Evolutionary conservation across 139 green algal genomes (phyloP), one percentile per base, ranked within the genome.

Genomic region (Tetradesmus obliquus): DNA sequence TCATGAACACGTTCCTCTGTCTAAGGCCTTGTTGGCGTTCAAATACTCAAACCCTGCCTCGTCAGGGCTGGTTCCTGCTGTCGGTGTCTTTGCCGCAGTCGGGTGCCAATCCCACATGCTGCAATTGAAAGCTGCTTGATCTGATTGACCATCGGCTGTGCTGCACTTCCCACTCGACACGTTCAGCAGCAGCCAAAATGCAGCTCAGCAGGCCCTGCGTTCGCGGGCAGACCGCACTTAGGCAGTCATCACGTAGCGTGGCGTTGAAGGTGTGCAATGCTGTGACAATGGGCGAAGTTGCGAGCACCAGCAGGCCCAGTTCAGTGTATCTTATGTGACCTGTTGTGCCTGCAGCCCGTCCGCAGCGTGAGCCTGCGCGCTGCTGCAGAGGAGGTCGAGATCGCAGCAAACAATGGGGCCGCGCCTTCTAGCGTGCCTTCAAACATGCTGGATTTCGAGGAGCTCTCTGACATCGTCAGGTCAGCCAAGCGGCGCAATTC

Each of bases 401-500:
- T 91, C 54, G 74, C 87, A 80, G 72, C 87, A 5, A 91, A 58
- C 71, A 91, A 91, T 86, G 76, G 76, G 9, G 76, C 74, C 13
- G 84, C 84, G 13, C 20, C 53, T 79, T 10, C 76, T 24, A 45
- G 69, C 13, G n/a, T 72, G 5, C 24, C 82, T 0, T 82, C 93
- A 62, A 96, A 95, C 86, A 93, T 93, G 19, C 83, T 98, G 87
- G 95, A 97, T 88, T 98, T 98, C 91, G 97, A 98, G 20, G 97
- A 98, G 93, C 93, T 98, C 80, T 96, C 95, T 6, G 96, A 98
- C 80, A 95, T 98, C 55, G 95, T 98, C 90, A 96, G 94, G 96
- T 96, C 84, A 66, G 91, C 86, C 60, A 71, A 71, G 60, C 60
- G 60, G 60, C 60, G 60, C 60, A 71, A 71, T 20, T 71, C 10